Conservation (phyloP, 1,139 yeast genomes). For the Sugiyamaella castrensis region DNA sequence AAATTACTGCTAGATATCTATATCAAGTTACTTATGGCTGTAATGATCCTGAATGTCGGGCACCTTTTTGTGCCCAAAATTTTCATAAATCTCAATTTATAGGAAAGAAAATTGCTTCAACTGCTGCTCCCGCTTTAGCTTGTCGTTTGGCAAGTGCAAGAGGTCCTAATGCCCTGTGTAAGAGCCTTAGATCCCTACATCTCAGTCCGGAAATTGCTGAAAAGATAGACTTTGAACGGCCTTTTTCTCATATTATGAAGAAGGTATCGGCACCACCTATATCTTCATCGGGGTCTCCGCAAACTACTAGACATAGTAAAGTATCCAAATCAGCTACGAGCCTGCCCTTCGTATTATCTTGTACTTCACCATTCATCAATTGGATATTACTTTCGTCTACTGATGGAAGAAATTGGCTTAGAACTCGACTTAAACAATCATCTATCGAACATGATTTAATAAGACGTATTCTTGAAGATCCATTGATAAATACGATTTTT, state of each 20-base stretch:
- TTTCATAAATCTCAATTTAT: slow-evolving; percentile 12
- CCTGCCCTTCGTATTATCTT: slow-evolving; percentile 1
- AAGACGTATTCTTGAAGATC: no score
- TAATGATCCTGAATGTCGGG: slow-evolving; percentile 19
- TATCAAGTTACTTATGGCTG: slow-evolving; percentile 28
- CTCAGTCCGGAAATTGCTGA: not conserved
- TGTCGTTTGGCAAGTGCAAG: slow-evolving; percentile 21
- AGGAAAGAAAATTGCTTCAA: slow-evolving; percentile 19
- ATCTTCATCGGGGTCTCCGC: not conserved
- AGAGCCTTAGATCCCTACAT: slow-evolving; percentile 6
- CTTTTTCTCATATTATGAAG: no score
- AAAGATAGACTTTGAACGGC: not conserved
- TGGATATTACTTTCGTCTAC: no score
- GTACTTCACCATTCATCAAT: not conserved
- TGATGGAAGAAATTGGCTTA: no score
- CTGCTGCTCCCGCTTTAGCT: slow-evolving; percentile 25
- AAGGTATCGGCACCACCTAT: not conserved
- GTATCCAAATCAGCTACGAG: not conserved
- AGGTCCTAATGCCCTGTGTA: slow-evolving; percentile 22
- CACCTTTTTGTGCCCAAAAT: slow-evolving; percentile 23
- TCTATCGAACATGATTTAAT: no score
- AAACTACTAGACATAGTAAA: not conserved
- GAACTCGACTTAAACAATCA: no score
- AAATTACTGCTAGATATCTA: slow-evolving; percentile 15
- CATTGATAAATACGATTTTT: no score